A percentile compares a stretch with the other conserved stretches of the same genome.
Evolutionary conservation across 2,329 filamentous ascomycete genomes (phyloP).

Genomic region (Calonectria pseudoreteaudii): DNA sequence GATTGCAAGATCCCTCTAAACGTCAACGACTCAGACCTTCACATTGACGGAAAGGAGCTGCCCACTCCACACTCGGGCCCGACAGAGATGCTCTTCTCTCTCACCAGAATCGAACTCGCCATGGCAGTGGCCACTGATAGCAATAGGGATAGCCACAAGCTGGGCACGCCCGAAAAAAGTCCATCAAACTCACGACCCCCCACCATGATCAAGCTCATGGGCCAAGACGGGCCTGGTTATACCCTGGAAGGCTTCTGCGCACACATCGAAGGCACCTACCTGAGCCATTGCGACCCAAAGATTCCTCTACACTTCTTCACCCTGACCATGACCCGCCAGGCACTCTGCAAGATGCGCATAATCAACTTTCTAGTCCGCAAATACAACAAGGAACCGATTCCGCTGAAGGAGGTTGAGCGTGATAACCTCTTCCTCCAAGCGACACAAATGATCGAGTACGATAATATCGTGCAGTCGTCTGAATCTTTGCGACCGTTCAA

Average conservation of each 20-base stretch:
- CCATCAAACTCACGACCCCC: slow-evolving; percentile 38
- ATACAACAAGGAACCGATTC: slow-evolving; percentile 52
- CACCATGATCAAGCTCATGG: slow-evolving; percentile 59
- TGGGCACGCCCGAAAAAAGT: slow-evolving; percentile 44
- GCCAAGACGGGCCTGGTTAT: slow-evolving; percentile 60
- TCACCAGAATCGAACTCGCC: slow-evolving; percentile 68
- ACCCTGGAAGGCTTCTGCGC: slow-evolving; percentile 66
- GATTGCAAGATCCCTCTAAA: slow-evolving; percentile 71
- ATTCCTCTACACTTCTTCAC: slow-evolving; percentile 71
- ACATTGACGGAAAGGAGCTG: slow-evolving; percentile 66
- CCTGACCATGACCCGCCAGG: slow-evolving; percentile 66
- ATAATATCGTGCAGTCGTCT: slow-evolving; percentile 65
- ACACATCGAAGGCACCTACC: slow-evolving; percentile 68
- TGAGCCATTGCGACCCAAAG: slow-evolving; percentile 67
- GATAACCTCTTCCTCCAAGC: slow-evolving; percentile 66
- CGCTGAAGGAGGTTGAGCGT: slow-evolving; percentile 59
- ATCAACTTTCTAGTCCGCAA: slow-evolving; percentile 65
- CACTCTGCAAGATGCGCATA: slow-evolving; percentile 68
- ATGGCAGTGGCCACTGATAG: slow-evolving; percentile 64
- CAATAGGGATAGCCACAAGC: slow-evolving; percentile 51
- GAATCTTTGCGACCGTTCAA: slow-evolving; percentile 64
- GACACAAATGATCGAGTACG: slow-evolving; percentile 69
- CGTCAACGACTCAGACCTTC: slow-evolving; percentile 71
- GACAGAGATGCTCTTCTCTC: slow-evolving; percentile 71
- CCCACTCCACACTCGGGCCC: slow-evolving; percentile 62